Evolutionary conservation across 2,329 filamentous ascomycete species (phyloP).

Genomic region (Neonectria ditissima): DNA sequence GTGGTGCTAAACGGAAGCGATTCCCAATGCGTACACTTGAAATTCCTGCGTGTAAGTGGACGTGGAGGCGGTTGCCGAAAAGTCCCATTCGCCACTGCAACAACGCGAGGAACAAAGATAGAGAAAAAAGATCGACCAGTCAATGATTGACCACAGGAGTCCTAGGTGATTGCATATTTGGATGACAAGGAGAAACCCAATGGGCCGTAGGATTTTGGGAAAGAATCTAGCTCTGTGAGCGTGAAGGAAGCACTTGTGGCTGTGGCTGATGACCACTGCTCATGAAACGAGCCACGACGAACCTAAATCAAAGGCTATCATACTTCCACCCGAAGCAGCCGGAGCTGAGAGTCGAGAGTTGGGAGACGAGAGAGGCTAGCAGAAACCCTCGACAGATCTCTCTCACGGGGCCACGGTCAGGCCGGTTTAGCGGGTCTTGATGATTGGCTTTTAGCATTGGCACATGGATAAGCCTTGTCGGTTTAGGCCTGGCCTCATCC

Average conservation of each 20-base stretch:
- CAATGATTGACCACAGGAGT: not conserved
- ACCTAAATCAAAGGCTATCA: not conserved
- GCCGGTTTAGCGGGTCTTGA: not conserved
- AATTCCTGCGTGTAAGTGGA: conserved; percentile 2
- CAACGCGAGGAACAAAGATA: not conserved
- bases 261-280: not conserved
- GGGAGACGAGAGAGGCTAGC: not conserved
- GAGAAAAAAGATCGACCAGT: not conserved
- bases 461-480: not conserved
- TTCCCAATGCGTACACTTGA: not conserved
- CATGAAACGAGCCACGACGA: not conserved
- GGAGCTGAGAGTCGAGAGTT: not conserved
- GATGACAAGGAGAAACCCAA: not conserved
- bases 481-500: not conserved
- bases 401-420: not conserved
- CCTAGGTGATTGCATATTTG: not conserved
- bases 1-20: not conserved
- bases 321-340: not conserved
- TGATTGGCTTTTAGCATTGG: no score
- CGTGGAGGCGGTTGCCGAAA: not conserved
- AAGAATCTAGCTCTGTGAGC: not conserved
- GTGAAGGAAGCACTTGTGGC: no score
- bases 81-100: not conserved
- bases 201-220: not conserved
- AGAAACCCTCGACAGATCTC: not conserved